Percentiles rank a stretch among this genome's conserved stretches.
phyloP scores from a whole-genome alignment of 306 rosid genomes.

The Vigna nakashimae region DNA sequence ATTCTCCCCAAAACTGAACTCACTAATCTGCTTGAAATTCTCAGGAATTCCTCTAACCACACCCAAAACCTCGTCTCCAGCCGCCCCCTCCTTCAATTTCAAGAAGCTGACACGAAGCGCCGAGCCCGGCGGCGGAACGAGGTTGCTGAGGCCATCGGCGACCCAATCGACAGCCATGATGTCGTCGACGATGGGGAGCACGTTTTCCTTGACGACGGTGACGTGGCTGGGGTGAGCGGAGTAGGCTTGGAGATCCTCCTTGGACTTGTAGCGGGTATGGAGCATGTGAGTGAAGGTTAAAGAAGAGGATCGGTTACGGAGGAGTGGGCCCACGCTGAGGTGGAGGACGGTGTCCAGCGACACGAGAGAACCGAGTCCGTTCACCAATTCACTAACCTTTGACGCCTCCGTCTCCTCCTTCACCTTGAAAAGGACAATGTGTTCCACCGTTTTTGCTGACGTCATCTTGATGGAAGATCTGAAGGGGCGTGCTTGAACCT shows the following conservation, averaged over 20 bases:
- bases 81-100: conserved; percentile 72
- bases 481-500: neutral
- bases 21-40: conserved; percentile 57
- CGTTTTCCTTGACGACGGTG: conserved; percentile 67
- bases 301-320: conserved; percentile 69
- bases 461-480: conserved; percentile 43
- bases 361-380: conserved; percentile 56
- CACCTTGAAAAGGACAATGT: conserved; percentile 86
- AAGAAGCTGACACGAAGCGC: conserved; percentile 66
- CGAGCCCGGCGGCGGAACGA: conserved; percentile 57
- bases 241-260: conserved; percentile 64
- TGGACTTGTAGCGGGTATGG: conserved; percentile 78
- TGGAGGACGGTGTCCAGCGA: conserved; percentile 72
- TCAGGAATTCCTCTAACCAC: conserved; percentile 63
- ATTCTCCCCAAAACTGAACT: conserved; percentile 73
- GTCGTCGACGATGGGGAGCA: conserved; percentile 77
- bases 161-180: conserved; percentile 95
- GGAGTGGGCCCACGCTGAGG: conserved; percentile 71
- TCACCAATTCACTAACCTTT: conserved; percentile 64
- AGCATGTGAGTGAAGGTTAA: conserved; percentile 81
- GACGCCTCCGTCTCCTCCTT: conserved; percentile 70
- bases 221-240: conserved; percentile 70
- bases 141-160: conserved; percentile 43
- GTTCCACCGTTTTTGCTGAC: conserved; percentile 64
- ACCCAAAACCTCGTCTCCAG: conserved; percentile 54